Conservation (phyloP, 345 rosid species). For the Raphanus raphanistrum region DNA sequence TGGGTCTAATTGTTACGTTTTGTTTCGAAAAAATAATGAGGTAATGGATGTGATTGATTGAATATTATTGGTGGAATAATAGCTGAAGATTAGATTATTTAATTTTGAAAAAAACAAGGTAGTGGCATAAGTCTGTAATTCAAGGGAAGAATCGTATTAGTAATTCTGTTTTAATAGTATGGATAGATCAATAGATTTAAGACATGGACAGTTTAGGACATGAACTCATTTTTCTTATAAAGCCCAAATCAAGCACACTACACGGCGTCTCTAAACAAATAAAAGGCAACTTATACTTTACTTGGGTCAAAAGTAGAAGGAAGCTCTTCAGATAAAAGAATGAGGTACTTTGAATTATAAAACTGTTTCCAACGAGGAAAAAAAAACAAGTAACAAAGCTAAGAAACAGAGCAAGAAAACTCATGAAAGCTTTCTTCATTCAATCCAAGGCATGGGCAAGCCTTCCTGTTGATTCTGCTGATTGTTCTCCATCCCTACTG, state of each 20-base stretch:
- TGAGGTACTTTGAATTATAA: background rate
- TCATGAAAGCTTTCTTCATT: slow-evolving; percentile 12
- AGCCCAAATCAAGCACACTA: background rate
- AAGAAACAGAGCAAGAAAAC: slow-evolving; percentile 3
- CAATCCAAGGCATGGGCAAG: slow-evolving; percentile 13
- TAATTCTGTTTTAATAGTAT: too few species aligned
- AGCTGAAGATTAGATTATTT: too few species aligned
- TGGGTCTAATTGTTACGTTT: too few species aligned
- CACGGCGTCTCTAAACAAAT: background rate
- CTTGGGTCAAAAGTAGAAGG: background rate
- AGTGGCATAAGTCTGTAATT: too few species aligned
- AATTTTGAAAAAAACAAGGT: too few species aligned
- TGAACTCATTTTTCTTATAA: too few species aligned
- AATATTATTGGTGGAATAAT: too few species aligned
- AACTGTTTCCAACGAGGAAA: background rate
- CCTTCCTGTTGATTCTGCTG: background rate
- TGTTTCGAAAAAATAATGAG: too few species aligned
- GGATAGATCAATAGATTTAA: too few species aligned
- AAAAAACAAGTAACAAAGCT: slow-evolving; percentile 3
- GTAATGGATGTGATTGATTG: too few species aligned
- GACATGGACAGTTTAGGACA: too few species aligned
- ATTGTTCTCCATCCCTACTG: slow-evolving; percentile 22
- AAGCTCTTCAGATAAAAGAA: background rate
- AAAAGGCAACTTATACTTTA: background rate
- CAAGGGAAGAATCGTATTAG: too few species aligned